Evolutionary conservation across 2,329 filamentous ascomycete species (phyloP), one percentile per base, ranked within the genome.

Genomic region (Elsinoe batatas): DNA sequence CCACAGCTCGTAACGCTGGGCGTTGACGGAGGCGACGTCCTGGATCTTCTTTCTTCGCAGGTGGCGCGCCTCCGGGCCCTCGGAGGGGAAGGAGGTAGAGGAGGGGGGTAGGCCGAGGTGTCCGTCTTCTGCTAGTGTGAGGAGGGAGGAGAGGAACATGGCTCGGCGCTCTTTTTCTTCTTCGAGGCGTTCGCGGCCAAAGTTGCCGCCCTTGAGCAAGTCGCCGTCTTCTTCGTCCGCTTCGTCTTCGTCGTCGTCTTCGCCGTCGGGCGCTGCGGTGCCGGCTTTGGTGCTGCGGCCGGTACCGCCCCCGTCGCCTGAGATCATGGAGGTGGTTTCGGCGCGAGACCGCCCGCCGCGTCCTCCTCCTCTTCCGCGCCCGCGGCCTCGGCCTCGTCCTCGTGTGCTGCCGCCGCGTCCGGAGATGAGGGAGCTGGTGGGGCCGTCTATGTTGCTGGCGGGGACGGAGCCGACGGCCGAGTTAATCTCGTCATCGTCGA

Each of bases 1-100:
- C 79, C 82, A 90, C 18, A 80, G 76, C 66, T 85, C 84, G 65
- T 87, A 89, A 49, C 86, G 78, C 55, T 81, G 76, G 62, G 82
- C 81, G 67, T 90, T 86, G 18, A 81, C 76, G n/a, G 71, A 68
- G 49, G 84, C 80, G 69, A 90, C 83, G 54, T 78, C 77, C 46
- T 81, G 76, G 26, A 85, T 79, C 37, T 36, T 54, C 13, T 22
- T 26, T 17, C 55, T n/a, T n/a, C 37, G 5, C 53, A 1, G 12
- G 17, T 10, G 26, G 26, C 26, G 26, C 26, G 26, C 5, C 4
- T n/a, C n/a, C n/a, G n/a, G n/a, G n/a, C n/a, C 26, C 7, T 30
- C 26, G 26, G 26, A 7, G 26, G 26, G 26, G 2, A 7, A 30
- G 26, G 26, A 30, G 7, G 26, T 5, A 8, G 26, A 30, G 26